Conservation (phyloP, 306 rosid species). For the Styphnolobium japonicum region DNA sequence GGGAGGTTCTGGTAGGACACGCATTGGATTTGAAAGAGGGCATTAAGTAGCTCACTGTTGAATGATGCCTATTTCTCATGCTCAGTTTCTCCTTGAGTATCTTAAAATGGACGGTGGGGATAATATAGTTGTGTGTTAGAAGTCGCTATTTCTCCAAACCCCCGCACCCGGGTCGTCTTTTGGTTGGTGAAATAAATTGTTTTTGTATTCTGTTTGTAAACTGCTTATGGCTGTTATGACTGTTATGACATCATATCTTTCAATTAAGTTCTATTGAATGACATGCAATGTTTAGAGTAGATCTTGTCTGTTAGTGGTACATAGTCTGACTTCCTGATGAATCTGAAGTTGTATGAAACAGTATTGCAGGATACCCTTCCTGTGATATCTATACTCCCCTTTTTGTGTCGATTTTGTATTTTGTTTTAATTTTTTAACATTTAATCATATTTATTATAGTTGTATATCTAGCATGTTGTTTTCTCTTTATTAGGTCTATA, state of each 20-base stretch:
- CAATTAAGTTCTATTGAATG: background rate
- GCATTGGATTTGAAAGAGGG: conserved; percentile 84
- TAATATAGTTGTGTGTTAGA: background rate
- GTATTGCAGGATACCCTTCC: background rate
- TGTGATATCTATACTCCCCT: background rate
- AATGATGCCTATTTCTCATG: background rate
- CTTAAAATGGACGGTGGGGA: background rate
- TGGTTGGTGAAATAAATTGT: background rate
- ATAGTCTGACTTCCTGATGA: background rate
- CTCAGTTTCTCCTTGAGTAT: background rate
- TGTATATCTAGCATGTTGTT: no score
- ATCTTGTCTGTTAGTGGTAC: background rate
- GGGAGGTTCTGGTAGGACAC: conserved; percentile 75
- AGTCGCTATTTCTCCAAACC: background rate
- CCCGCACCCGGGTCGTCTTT: background rate
- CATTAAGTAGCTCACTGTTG: conserved; percentile 36
- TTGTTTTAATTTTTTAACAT: no score
- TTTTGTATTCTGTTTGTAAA: background rate
- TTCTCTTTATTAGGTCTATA: no score
- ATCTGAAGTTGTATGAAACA: no score
- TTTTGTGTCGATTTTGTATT: no score
- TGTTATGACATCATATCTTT: background rate
- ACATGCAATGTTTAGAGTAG: background rate
- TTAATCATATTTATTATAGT: no score
- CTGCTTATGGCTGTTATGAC: background rate